Conservation (phyloP, 2,329 filamentous ascomycete species). For the Alternaria longipes region DNA sequence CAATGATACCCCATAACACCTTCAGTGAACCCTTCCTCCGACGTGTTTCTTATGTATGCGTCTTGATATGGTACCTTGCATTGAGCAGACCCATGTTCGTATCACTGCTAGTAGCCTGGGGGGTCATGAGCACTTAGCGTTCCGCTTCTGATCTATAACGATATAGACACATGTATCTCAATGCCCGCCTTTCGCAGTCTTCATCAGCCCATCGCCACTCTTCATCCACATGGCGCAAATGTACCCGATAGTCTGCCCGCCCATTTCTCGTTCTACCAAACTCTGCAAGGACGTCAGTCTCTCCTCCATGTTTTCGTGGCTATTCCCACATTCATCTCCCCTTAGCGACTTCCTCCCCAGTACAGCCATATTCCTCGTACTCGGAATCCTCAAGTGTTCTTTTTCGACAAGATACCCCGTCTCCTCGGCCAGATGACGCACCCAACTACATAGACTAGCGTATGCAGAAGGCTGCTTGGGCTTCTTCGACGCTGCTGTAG, state of each 20-base stretch:
- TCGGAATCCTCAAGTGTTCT: slow-evolving; percentile 90
- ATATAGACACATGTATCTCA: slow-evolving; percentile 15
- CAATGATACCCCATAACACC: slow-evolving; percentile 50
- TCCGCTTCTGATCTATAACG: background rate
- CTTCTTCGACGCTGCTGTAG: slow-evolving; percentile 34
- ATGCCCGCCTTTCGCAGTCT: slow-evolving; percentile 55
- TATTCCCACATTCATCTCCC: slow-evolving; percentile 62
- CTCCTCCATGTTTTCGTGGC: background rate
- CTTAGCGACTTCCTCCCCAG: slow-evolving; percentile 68
- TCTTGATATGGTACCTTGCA: background rate
- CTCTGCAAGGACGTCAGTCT: slow-evolving; percentile 54
- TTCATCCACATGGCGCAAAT: slow-evolving; percentile 63
- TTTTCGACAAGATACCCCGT: slow-evolving; percentile 81
- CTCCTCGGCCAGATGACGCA: slow-evolving; percentile 72
- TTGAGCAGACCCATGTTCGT: background rate
- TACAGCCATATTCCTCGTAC: slow-evolving; percentile 85
- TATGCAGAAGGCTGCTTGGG: slow-evolving; percentile 73
- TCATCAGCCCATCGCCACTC: slow-evolving; percentile 59
- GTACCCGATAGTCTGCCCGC: slow-evolving; percentile 49
- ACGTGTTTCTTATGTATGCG: background rate
- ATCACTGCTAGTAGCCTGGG: background rate
- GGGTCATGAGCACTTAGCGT: background rate
- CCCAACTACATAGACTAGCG: slow-evolving; percentile 82
- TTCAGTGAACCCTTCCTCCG: slow-evolving; percentile 32
- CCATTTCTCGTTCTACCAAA: slow-evolving; percentile 66